Base-by-base conservation (phyloP, 306 rosid genomes). In the Vicia villosa region DNA sequence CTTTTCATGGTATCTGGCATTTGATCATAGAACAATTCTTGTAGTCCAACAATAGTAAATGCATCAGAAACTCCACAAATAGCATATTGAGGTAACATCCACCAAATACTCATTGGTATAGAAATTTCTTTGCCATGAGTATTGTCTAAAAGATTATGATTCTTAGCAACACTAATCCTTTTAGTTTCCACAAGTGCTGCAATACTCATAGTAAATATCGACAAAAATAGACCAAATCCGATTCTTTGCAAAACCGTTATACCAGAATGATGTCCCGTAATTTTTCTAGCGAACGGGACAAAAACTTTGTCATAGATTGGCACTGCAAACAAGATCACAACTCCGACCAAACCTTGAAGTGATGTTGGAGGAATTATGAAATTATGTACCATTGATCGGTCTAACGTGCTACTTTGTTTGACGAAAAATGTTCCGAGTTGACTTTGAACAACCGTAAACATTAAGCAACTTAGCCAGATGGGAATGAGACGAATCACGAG, bases 1-100 rank as follows among this genome's bases (percentile, higher is more conserved):
- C 97, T 88, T 32, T 93, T 83, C 86, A 86, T 30, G 0, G 59
- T 11, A 3, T 69, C 74, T 0, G 91, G 93, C 93, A 91, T 85
- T 75, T 91, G 89, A 19, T 80, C 88, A 52, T 91, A 88, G 73
- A 83, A 86, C 65, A 88, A 57, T 14, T 88, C 88, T 57, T 88
- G 96, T 0, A 88, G 64, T 3, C 96, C 97, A 3, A 88, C 80
- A 3, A 82, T 28, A 2, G 96, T n/a, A 4, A 88, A 81, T 0
- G 87, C 86, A 13, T 86, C 87, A 0, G 89, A 60, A 1, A 87
- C 21, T 0, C 96, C 89, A 0, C 74, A 73, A 0, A 88, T 46
- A 21, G 79, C 6, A 66, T 79, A 91, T 21, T 88, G 97, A 42
- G 97, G 97, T 10, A 91, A 82, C 22, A 91, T 8, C 97, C 97